Evolutionary conservation across 371 early-diverging fungal species (phyloP), one percentile per base, ranked within the genome.

Genomic region (Dentiscutata heterogama): DNA sequence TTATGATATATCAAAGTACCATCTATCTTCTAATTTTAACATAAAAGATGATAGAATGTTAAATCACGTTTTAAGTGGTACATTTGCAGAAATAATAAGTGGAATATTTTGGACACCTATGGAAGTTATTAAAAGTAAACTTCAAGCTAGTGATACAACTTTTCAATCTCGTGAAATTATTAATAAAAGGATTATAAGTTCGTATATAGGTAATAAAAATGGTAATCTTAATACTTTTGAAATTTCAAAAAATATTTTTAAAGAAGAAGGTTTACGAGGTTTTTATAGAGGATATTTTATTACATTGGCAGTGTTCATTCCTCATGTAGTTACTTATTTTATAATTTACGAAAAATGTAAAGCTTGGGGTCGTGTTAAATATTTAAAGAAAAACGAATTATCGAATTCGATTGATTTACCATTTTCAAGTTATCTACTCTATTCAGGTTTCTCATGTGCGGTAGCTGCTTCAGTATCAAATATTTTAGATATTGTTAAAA

Each of bases 401-500:
- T 11, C 42, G 18, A 72, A 18, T 10, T 39, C 56, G 1, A 60
- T 29, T 54, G 50, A n/a, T 22, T 18, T 56, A 7, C 87, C 91
- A 0, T 90, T 90, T 63, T 61, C 78, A 29, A 87, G 88, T 5
- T 94, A 94, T 82, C 82, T 93, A 63, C 27, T 87, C 6, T 93
- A 91, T 82, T 91, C 95, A 3, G 88, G 87, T 5, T 63, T 91
- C 0, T 88, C 95, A 1, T 92, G 94, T 22, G 87, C 92, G 0
- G 77, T 93, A 2, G 92, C 94, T 2, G 90, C 90, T 20, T 87
- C 89, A 1, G 51, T 94, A 0, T 92, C 93, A 2, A 96, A 95
- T 46, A 89, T 91, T 0, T 83, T 94, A 2, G 96, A 96, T 83
- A 91, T 95, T n/a, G 90, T 96, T 58, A 95, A 95, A 83, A 96